Conservation (phyloP, 805 yeast species). For the Candida ulmi region DNA sequence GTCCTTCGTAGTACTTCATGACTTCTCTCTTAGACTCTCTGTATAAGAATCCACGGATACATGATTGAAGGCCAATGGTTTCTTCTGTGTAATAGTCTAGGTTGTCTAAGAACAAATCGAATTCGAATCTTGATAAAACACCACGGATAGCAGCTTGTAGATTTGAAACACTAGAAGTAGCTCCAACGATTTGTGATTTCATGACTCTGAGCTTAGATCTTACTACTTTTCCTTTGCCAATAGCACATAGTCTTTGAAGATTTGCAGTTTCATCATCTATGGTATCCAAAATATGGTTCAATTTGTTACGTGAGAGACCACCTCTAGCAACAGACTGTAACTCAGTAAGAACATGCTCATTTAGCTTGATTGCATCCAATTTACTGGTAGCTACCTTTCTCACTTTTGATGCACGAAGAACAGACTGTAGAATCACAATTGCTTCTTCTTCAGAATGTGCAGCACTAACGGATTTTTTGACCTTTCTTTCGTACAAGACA, state of each 20-base stretch:
- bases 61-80: conserved; percentile 47
- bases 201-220: conserved; percentile 22
- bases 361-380: background rate
- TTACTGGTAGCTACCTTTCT: conserved; percentile 9
- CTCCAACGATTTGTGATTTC: background rate
- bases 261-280: conserved; percentile 23
- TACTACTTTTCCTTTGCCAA: conserved; percentile 30
- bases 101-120: conserved; percentile 50
- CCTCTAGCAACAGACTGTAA: conserved; percentile 60
- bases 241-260: conserved; percentile 29
- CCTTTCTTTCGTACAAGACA: conserved; percentile 17
- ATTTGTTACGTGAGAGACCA: conserved; percentile 18
- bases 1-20: conserved; percentile 44
- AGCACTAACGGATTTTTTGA: conserved; percentile 15
- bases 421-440: conserved; percentile 35
- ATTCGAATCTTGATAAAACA: conserved; percentile 48
- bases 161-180: conserved; percentile 23
- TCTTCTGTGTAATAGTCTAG: conserved; percentile 37
- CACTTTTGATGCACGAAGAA: conserved; percentile 22
- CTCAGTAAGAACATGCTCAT: conserved; percentile 21
- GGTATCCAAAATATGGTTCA: conserved; percentile 19
- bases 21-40: conserved; percentile 32
- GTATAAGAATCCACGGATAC: conserved; percentile 40
- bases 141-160: conserved; percentile 64
- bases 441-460: conserved; percentile 22